These are phyloP conservation scores for Begonia peltatifolia DNA, from an alignment of 306 rosid genomes.

Conservation along the genomic window DNA sequence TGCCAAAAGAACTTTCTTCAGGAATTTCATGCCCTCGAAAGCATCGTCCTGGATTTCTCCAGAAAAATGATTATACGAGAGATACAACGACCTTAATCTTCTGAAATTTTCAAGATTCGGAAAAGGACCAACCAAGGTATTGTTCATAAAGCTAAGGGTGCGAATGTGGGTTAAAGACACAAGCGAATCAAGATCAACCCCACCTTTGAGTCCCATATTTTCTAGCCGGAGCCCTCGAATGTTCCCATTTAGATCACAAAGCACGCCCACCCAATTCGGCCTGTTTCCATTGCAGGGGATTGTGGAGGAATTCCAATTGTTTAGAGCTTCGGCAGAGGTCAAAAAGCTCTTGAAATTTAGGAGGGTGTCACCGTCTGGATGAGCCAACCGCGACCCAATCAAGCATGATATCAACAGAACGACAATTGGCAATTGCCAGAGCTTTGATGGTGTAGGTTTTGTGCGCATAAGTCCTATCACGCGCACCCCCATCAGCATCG, in stretches of 20 bases:
- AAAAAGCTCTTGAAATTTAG: slow-evolving; percentile 38
- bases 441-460: slow-evolving; percentile 7
- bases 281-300: slow-evolving; percentile 35
- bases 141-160: slow-evolving; percentile 61
- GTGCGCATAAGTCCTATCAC: slow-evolving; percentile 58
- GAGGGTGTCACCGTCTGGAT: slow-evolving; percentile 32
- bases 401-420: slow-evolving; percentile 11
- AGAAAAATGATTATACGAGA: slow-evolving; percentile 57
- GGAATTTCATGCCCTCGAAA: slow-evolving; percentile 27
- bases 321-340: slow-evolving; percentile 13
- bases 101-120: slow-evolving; percentile 26
- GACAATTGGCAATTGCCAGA: slow-evolving; percentile 1
- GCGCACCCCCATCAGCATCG: slow-evolving; percentile 78
- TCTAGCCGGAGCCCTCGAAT: slow-evolving; percentile 64
- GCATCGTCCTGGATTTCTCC: slow-evolving; percentile 57
- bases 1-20: slow-evolving; percentile 38
- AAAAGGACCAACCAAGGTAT: slow-evolving; percentile 55
- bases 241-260: slow-evolving; percentile 23
- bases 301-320: slow-evolving; percentile 37
- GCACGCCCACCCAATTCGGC: slow-evolving; percentile 51
- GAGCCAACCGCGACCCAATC: slow-evolving; percentile 1
- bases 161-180: slow-evolving; percentile 23
- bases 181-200: slow-evolving; percentile 27
- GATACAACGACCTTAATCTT: slow-evolving; percentile 31
- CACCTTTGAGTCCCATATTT: slow-evolving; percentile 50